Conservation (phyloP, 208 protist genomes). For the Herpetomonas muscarum region DNA sequence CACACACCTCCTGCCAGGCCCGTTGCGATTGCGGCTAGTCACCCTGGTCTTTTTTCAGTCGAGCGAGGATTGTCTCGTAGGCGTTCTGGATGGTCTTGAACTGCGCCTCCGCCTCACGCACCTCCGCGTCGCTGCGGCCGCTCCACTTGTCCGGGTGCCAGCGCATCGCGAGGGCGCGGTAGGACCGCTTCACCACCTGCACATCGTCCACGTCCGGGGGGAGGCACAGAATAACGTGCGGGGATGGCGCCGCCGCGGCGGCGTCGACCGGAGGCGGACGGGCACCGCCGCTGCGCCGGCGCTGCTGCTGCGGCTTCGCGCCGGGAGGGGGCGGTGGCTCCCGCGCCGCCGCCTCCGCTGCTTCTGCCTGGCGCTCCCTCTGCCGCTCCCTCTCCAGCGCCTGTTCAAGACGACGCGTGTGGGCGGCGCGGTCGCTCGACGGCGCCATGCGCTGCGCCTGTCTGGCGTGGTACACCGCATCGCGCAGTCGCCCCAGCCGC, state of each 20-base stretch:
- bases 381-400: no score
- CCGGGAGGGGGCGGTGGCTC: no score
- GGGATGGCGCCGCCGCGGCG: neutral
- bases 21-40: no score
- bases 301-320: no score
- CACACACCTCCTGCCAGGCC: no score
- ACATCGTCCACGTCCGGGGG: slow-evolving; percentile 1
- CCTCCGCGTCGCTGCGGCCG: slow-evolving; percentile 18
- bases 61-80: slow-evolving; percentile 60
- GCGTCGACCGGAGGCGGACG: neutral
- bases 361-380: no score
- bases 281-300: no score
- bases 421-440: neutral
- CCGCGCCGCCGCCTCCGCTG: no score
- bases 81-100: slow-evolving; percentile 68
- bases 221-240: slow-evolving; percentile 2
- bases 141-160: slow-evolving; percentile 81
- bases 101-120: slow-evolving; percentile 40
- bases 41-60: slow-evolving; percentile 10
- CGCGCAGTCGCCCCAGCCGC: slow-evolving; percentile 42
- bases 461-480: slow-evolving; percentile 41
- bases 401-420: no score
- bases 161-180: slow-evolving; percentile 58
- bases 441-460: slow-evolving; percentile 22
- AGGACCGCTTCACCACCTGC: slow-evolving; percentile 23